Percentiles rank a stretch among this genome's conserved stretches.
These are phyloP conservation scores for Penicillium hesseltinei DNA, from an alignment of 2,329 filamentous ascomycete species.

Conservation along the genomic window DNA sequence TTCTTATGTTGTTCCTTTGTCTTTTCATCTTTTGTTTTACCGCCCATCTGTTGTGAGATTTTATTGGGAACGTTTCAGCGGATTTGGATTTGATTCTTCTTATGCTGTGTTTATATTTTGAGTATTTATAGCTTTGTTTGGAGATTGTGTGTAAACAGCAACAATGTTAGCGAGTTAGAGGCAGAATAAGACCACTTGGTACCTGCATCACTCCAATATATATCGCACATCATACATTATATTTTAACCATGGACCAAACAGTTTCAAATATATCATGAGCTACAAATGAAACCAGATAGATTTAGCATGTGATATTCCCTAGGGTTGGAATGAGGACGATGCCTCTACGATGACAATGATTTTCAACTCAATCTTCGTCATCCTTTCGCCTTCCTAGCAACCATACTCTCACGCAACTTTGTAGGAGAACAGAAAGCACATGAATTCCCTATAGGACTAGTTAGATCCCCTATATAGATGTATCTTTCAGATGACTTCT, in stretches of 20 bases:
- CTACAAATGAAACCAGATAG: no score
- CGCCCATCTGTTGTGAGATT: neutral
- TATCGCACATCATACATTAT: neutral
- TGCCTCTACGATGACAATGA: no score
- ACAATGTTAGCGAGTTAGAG: neutral
- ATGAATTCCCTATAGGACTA: no score
- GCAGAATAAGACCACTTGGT: neutral
- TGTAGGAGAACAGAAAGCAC: no score
- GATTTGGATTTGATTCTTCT: neutral
- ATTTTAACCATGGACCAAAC: no score
- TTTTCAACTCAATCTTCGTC: no score
- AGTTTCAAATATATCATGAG: neutral
- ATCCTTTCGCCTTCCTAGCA: no score
- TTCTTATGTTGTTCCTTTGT: neutral
- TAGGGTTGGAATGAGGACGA: no score
- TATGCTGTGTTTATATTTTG: neutral
- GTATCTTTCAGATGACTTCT: no score
- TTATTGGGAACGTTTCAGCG: neutral
- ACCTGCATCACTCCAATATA: neutral
- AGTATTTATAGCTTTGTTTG: conserved; percentile 1
- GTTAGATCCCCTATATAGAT: no score
- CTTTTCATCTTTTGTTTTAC: neutral
- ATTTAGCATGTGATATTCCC: no score
- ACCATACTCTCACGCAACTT: no score
- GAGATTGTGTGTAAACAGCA: conserved; percentile 3